Evolutionary conservation across 2,329 filamentous ascomycete genomes (phyloP), one percentile per base, ranked within the genome.

Genomic region (Colletotrichum scovillei): DNA sequence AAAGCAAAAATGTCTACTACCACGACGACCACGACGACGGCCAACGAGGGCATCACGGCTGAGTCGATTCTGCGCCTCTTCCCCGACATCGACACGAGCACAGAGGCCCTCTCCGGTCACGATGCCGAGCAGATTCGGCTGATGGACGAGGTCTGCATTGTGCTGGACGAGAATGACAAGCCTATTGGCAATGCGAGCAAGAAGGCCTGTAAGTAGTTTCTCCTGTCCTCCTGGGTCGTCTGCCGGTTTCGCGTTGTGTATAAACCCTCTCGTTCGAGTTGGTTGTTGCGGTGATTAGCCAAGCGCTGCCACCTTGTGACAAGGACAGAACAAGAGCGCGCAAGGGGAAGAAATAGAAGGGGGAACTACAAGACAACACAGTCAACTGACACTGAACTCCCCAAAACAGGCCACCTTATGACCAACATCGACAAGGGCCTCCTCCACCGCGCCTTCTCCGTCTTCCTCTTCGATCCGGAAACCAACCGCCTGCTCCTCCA

Each of bases 81-180:
- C 84, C 95, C 95, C 66, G 95, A 98, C 82, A 90, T 92, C 83
- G 88, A 93, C 84, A 91, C 91, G 74, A 90, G 88, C 80, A 92
- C 92, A 75, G 88, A 90, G 65, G 94, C 95, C 72, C 89, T 98
- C 57, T 93, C 93, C 69, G 97, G 96, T 64, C 97, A 98, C 86
- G 95, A 98, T 86, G 96, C 94, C 82, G 96, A 98, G 87, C 97
- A 99, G 86, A 98, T 98, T 79, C 92, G 96, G 63, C 86, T 99
- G 79, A 99, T 99, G 97, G 96, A 99, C 80, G 97, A 98, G 87
- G 93, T 98, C 63, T 99, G 97, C 89, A 98, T 99, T 82, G 97
- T 99, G 22, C 87, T 97, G 59, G 96, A 98, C 83, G 92, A 97
- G 79, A 90, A 98, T 79, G 97, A 98, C 83, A 87, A 91, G 79